Base-by-base conservation (phyloP, 768 basidiomycete genomes). In the Leccinum arenicola region DNA sequence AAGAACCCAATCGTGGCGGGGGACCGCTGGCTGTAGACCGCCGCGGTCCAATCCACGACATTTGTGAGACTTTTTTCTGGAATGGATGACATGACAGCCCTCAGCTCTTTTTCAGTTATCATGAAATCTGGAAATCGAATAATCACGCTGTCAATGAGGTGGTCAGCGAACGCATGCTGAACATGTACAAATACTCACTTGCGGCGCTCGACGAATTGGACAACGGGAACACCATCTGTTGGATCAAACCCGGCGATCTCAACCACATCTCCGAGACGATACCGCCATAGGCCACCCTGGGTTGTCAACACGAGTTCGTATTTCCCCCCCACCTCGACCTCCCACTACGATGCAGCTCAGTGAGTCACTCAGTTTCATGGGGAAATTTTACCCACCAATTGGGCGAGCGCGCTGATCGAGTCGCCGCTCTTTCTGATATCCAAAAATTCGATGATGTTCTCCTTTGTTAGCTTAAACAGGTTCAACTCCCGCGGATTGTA, bases 271-370 rank as follows among this genome's bases (percentile, higher is more conserved):
- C 61, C 63, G 4, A 70, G 58, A 25, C 63, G 57, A 54, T 68
- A 67, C 2, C 66, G 63, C 68, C 69, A 68, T 40, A 70, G 15
- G 9, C 66, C 66, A 1, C 66, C 56, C 9, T 8, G 25, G 3
- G 64, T 63, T 3, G 68, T 69, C 6, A 66, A n/a, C 21, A 69
- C 58, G 35, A 57, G 6, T 25, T 69, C 68, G 14, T 70, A 68
- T 7, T 10, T 57, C 35, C 38, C 56, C 21, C 63, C 62, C n/a
- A 35, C 2, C 27, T 62, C 50, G 11, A 61, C 51, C n/a, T 62
- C 61, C 65, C 62, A 68, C 68, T 69, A 23, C 11, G 8, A 53
- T 52, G 1, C 29, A 23, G 12, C n/a, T 68, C 55, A 53, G 52
- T 15, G 23, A 51, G 29, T 9, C 4, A 4, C 35, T 5, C 43